phyloP scores from a whole-genome alignment of 2,329 filamentous ascomycete genomes.

The Cladorrhinum sp. region DNA sequence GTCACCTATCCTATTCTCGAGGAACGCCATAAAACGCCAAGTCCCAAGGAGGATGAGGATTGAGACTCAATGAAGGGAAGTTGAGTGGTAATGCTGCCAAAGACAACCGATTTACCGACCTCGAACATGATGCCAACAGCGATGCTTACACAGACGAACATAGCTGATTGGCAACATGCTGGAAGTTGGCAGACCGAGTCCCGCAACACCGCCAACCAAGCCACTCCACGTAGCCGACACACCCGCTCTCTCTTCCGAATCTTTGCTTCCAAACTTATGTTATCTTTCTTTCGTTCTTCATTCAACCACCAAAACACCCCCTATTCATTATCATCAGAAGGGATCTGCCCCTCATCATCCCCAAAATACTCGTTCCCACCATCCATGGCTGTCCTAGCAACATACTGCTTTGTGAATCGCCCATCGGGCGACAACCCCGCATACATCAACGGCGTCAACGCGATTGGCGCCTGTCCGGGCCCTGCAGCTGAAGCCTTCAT shows the following conservation, averaged over 20 bases:
- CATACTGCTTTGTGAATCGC: conserved; percentile 28
- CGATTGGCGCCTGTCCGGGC: conserved; percentile 22
- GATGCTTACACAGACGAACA: background rate
- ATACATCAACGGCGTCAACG: conserved; percentile 27
- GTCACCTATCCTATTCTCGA: background rate
- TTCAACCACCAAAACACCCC: background rate
- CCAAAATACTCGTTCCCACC: conserved; percentile 23
- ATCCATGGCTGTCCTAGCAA: conserved; percentile 12
- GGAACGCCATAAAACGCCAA: background rate
- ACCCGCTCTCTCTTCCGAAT: background rate
- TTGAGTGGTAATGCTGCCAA: background rate
- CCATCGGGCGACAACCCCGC: conserved; percentile 25
- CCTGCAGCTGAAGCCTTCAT: conserved; percentile 40
- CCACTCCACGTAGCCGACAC: background rate
- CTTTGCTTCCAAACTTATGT: no score
- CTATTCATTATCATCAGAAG: conserved; percentile 5
- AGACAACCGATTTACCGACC: background rate
- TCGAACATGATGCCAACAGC: background rate
- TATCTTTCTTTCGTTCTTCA: background rate
- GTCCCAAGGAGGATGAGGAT: background rate
- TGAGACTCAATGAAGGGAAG: background rate
- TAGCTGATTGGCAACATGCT: background rate
- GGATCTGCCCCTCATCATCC: conserved; percentile 6
- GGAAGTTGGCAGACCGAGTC: background rate
- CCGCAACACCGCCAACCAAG: background rate